A percentile compares a stretch with the other conserved stretches of the same genome.
phyloP scores from a whole-genome alignment of 1,284 basidiomycete species.

The Farysia itapuensis region DNA sequence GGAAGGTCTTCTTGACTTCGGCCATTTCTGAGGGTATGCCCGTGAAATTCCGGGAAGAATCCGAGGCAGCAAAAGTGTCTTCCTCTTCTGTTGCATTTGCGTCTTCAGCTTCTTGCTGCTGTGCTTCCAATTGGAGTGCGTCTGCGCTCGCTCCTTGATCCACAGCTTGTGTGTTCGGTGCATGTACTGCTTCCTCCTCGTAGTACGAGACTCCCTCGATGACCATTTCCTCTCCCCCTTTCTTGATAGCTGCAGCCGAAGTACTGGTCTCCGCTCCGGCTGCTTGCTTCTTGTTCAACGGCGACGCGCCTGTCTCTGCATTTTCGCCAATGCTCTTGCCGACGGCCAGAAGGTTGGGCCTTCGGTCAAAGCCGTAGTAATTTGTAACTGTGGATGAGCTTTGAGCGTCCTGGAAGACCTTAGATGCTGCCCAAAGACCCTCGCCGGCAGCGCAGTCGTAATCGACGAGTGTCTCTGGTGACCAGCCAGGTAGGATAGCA shows the following conservation, averaged over 20 bases:
- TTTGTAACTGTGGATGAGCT: slow-evolving; percentile 5
- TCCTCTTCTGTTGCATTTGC: neutral
- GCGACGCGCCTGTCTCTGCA: slow-evolving; percentile 13
- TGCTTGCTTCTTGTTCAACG: slow-evolving; percentile 3
- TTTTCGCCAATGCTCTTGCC: slow-evolving; percentile 29
- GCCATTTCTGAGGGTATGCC: slow-evolving; percentile 24
- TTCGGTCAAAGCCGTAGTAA: slow-evolving; percentile 35
- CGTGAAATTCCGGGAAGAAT: too few relatives aligned
- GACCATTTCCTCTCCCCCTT: slow-evolving; percentile 22
- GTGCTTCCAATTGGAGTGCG: neutral
- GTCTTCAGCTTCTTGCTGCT: neutral
- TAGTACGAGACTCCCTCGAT: slow-evolving; percentile 20
- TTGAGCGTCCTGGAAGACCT: slow-evolving; percentile 26
- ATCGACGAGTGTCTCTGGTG: slow-evolving; percentile 41
- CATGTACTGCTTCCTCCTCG: slow-evolving; percentile 20
- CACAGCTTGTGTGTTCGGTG: slow-evolving; percentile 1
- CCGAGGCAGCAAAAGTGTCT: slow-evolving; percentile 1
- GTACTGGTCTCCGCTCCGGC: slow-evolving; percentile 5
- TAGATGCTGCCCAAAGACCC: slow-evolving; percentile 50
- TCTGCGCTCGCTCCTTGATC: too few relatives aligned
- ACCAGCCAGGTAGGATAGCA: slow-evolving; percentile 23
- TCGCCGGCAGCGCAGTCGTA: slow-evolving; percentile 44
- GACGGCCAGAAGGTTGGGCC: slow-evolving; percentile 27
- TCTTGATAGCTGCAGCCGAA: slow-evolving; percentile 4
- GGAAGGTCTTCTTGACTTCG: slow-evolving; percentile 15